Percentiles rank a stretch among this genome's conserved stretches.
These are phyloP conservation scores for Gomphus bonarii DNA, from an alignment of 1,284 basidiomycete species.

Conservation along the genomic window DNA sequence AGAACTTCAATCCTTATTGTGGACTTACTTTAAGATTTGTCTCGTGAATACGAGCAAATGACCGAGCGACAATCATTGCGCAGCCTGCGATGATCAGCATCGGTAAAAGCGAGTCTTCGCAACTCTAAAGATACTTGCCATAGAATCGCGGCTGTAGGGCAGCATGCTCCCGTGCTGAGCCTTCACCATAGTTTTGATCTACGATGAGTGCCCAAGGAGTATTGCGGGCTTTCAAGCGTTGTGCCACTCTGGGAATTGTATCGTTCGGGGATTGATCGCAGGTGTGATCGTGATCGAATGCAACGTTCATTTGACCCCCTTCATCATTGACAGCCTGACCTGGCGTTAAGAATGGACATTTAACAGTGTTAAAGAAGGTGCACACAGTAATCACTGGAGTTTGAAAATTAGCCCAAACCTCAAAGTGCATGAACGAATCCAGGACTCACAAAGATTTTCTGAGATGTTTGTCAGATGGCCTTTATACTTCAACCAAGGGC, in stretches of 20 bases:
- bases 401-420: slow-evolving; percentile 25
- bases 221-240: slow-evolving; percentile 70
- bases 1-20: neutral
- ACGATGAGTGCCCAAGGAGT: slow-evolving; percentile 94
- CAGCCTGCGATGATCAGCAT: slow-evolving; percentile 41
- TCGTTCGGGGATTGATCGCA: slow-evolving; percentile 44
- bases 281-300: slow-evolving; percentile 60
- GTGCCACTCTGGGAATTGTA: slow-evolving; percentile 84
- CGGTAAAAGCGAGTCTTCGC: neutral
- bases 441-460: slow-evolving; percentile 77
- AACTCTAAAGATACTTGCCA: slow-evolving; percentile 33
- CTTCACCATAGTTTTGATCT: slow-evolving; percentile 97
- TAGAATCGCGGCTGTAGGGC: slow-evolving; percentile 96
- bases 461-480: slow-evolving; percentile 94
- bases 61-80: slow-evolving; percentile 75
- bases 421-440: neutral
- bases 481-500: slow-evolving; percentile 98
- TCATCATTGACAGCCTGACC: slow-evolving; percentile 82
- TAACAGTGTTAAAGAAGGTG: slow-evolving; percentile 3
- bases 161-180: slow-evolving; percentile 96
- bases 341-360: neutral
- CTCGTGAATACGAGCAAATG: slow-evolving; percentile 98
- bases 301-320: slow-evolving; percentile 82
- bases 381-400: slow-evolving; percentile 45
- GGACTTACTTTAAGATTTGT: slow-evolving; percentile 81